Evolutionary conservation across 169 alveolate species (phyloP), one percentile per base, ranked within the genome.

Genomic region (Cyclospora cayetanensis): DNA sequence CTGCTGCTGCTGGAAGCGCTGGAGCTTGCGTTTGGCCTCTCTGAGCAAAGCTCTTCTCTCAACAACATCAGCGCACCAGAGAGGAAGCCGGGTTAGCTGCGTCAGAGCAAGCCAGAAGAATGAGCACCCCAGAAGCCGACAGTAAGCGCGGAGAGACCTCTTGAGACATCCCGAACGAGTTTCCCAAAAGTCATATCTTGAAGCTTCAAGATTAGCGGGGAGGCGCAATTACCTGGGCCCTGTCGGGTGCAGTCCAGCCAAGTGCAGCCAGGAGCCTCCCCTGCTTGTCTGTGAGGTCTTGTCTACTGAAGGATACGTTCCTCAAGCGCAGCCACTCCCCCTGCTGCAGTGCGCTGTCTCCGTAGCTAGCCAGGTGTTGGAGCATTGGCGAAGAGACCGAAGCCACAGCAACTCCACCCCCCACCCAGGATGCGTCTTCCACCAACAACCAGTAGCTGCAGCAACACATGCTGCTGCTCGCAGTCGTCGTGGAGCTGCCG

Each of bases 61-160:
- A 18, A 68, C 82, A 31, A 68, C 82, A 25, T 68, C 82, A 68
- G 82, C 82, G 25, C 82, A 68, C 82, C 82, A 68, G n/a, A 68
- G 82, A 50, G 82, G 82, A 4, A 68, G 82, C 31, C 82, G 82
- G 39, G 82, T 68, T 31, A 68, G 52, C 82, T 68, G 82, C 82
- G 35, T 35, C 52, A 63, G 34, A 34, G 31, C 42, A 15, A 63
- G 74, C 37, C 25, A 18, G 5, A 63, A 18, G n/a, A n/a, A n/a
- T n/a, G n/a, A n/a, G n/a, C n/a, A n/a, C n/a, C n/a, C n/a, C n/a
- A n/a, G n/a, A 34, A 63, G 74, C 74, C 15, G 74, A 22, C 4
- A 4, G 31, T 39, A 63, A 4, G 22, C 74, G 12, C 25, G 31
- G 7, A 27, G 74, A 9, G 74, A n/a, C 1, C 42, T 15, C 31